Evolutionary conservation across 2,329 filamentous ascomycete genomes (phyloP), one percentile per base, ranked within the genome.

Genomic region (Trichoderma semiorbis): DNA sequence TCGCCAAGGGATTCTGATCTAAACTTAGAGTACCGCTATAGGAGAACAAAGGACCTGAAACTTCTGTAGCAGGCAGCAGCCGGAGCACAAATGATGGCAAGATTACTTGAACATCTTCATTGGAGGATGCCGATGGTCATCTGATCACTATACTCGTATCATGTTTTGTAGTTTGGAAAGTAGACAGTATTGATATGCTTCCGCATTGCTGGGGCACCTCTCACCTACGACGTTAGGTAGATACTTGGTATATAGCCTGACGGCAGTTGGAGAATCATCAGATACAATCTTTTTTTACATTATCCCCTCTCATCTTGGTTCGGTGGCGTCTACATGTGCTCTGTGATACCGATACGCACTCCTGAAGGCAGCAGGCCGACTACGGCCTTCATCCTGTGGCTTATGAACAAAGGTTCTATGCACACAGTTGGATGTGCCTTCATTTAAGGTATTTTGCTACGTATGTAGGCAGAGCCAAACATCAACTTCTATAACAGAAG

Each of bases 241-340:
- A 0, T 43, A 43, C 39, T n/a, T 43, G 39, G 3, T 5, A 16
- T n/a, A 43, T 43, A 18, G 7, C 16, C 7, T 43, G 39, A n/a
- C 0, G 39, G 39, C 10, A 43, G 16, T 43, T 43, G 39, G 7
- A n/a, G 39, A 10, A 43, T n/a, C 39, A 4, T 43, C 39, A 43
- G 18, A 43, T 3, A n/a, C 18, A 3, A 43, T n/a, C 0, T 0
- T n/a, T 18, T 0, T 43, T n/a, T 43, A n/a, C 16, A 43, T 5
- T 18, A 1, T n/a, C 16, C 34, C 3, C 39, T 43, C 39, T 43
- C 39, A 43, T 43, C 16, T 5, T 43, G 1, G 16, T 43, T 43
- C 39, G 10, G 39, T 43, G 16, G 16, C 16, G 16, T 43, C 16
- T 10, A 18, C 1, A n/a, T 43, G 39, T n/a, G 39, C 5, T n/a